Percentiles rank a stretch among this genome's conserved stretches.
These are phyloP conservation scores for Penicillium crystallinum DNA, from an alignment of 495 filamentous ascomycete species.

Conservation along the genomic window DNA sequence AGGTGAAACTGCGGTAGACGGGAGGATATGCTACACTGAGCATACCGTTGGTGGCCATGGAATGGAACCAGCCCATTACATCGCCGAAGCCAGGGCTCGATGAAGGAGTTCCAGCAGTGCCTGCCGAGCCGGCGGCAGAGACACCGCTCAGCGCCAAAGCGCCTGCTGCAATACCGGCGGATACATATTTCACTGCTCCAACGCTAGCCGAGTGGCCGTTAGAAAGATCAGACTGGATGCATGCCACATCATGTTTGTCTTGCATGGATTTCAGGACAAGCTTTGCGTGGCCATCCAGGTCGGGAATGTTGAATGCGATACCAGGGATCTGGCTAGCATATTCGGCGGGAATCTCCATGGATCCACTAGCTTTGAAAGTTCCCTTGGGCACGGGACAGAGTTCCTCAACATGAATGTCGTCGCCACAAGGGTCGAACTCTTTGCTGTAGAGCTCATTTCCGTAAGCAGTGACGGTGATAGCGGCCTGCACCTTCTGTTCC, in stretches of 20 bases:
- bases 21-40: slow-evolving; percentile 79
- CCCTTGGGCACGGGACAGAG: slow-evolving; percentile 84
- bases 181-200: slow-evolving; percentile 75
- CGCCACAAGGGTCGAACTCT: slow-evolving; percentile 75
- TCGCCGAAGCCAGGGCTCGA: slow-evolving; percentile 81
- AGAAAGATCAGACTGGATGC: slow-evolving; percentile 71
- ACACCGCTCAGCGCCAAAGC: slow-evolving; percentile 71
- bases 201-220: slow-evolving; percentile 81
- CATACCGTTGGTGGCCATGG: slow-evolving; percentile 93
- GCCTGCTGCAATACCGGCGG: slow-evolving; percentile 80
- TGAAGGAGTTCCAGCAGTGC: slow-evolving; percentile 57
- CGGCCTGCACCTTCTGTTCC: slow-evolving; percentile 75
- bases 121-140: slow-evolving; percentile 62
- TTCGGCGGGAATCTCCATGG: slow-evolving; percentile 59
- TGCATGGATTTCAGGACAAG: slow-evolving; percentile 64
- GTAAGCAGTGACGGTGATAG: slow-evolving; percentile 77
- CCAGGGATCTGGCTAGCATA: slow-evolving; percentile 74
- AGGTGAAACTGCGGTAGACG: slow-evolving; percentile 80
- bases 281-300: slow-evolving; percentile 83
- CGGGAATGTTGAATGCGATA: slow-evolving; percentile 87
- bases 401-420: slow-evolving; percentile 56
- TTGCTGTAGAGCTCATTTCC: slow-evolving; percentile 77
- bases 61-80: slow-evolving; percentile 87
- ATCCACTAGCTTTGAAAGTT: slow-evolving; percentile 65
- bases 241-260: slow-evolving; percentile 62